These are phyloP conservation scores for Kuraishia hungarica DNA, from an alignment of 805 yeast genomes.

Conservation along the genomic window DNA sequence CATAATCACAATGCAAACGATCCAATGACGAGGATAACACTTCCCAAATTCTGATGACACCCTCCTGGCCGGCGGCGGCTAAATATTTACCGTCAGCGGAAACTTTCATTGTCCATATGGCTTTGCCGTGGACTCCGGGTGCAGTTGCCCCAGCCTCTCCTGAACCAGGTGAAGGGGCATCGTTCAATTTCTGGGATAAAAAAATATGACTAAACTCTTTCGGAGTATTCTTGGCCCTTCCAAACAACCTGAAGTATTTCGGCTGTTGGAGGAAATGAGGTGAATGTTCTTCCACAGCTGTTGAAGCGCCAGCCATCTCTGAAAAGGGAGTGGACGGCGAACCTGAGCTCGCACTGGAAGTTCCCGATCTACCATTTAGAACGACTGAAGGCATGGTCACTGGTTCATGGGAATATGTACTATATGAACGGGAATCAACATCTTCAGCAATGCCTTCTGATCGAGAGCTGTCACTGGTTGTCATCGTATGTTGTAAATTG, in stretches of 20 bases:
- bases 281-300: background rate
- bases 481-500: background rate
- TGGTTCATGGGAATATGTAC: background rate
- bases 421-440: background rate
- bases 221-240: constrained; percentile 37
- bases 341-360: background rate
- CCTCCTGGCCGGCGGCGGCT: constrained; percentile 80
- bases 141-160: constrained; percentile 4
- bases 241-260: constrained; percentile 42
- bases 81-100: constrained; percentile 73
- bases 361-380: background rate
- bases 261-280: constrained; percentile 26
- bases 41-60: constrained; percentile 65
- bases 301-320: background rate
- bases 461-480: background rate
- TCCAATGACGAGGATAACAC: constrained; percentile 69
- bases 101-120: constrained; percentile 71
- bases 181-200: constrained; percentile 54
- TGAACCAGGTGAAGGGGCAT: constrained; percentile 4
- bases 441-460: background rate
- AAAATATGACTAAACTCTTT: constrained; percentile 43
- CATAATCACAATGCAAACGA: constrained; percentile 25
- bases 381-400: background rate
- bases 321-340: constrained; percentile 12
- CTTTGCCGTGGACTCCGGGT: constrained; percentile 20